Conservation (phyloP, 495 filamentous ascomycete species). For the Podospora appendiculata region DNA sequence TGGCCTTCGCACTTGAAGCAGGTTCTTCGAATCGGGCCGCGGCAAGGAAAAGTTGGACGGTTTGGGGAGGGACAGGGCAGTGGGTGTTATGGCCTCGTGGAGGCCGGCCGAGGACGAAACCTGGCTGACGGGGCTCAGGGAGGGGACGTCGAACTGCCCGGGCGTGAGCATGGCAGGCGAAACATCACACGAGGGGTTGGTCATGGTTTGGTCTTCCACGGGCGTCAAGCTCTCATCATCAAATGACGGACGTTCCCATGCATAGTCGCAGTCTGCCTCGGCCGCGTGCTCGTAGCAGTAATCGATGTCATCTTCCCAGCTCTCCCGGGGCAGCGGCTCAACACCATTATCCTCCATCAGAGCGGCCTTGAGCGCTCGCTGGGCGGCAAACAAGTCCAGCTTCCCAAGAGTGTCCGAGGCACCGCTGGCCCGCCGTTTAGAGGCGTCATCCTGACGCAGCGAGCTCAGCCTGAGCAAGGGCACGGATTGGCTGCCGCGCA, state of each 20-base stretch:
- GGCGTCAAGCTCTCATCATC: conserved; percentile 25
- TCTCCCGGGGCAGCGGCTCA: conserved; percentile 38
- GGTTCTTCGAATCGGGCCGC: conserved; percentile 18
- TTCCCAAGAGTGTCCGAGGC: conserved; percentile 37
- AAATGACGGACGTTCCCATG: conserved; percentile 60
- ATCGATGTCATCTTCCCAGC: conserved; percentile 93
- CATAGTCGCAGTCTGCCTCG: conserved; percentile 84
- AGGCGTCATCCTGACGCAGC: conserved; percentile 14
- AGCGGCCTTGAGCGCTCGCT: conserved; percentile 20
- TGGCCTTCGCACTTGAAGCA: conserved; percentile 23
- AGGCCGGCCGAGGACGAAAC: conserved; percentile 21
- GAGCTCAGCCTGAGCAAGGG: conserved; percentile 36
- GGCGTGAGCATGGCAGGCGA: conserved; percentile 32
- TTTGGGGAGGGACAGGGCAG: conserved; percentile 17
- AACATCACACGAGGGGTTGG: conserved; percentile 14
- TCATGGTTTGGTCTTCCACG: conserved; percentile 17
- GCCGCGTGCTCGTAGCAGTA: conserved; percentile 89
- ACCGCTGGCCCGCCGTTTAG: conserved; percentile 31
- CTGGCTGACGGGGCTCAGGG: conserved; percentile 38
- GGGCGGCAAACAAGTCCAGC: conserved; percentile 28
- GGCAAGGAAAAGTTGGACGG: conserved; percentile 39
- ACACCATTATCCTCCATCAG: conserved; percentile 27
- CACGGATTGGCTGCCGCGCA: conserved; percentile 39
- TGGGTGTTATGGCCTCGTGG: conserved; percentile 35
- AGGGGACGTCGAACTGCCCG: conserved; percentile 35